A percentile compares a stretch with the other conserved stretches of the same genome.
These are phyloP conservation scores for Arachnopeziza araneosa DNA, from an alignment of 2,329 filamentous ascomycete species.

Conservation along the genomic window DNA sequence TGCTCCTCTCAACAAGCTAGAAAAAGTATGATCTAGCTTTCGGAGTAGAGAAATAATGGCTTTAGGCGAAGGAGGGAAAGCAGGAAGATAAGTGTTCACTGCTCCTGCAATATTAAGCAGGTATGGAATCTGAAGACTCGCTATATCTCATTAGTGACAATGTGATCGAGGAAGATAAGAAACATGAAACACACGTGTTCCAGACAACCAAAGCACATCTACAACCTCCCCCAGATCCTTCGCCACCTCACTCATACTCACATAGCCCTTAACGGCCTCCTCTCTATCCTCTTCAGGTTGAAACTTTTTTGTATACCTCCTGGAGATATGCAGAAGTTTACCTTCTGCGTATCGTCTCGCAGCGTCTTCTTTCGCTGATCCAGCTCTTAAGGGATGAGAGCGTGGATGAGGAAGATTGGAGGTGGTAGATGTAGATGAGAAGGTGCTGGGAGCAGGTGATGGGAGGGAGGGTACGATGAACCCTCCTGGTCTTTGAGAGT, in stretches of 20 bases:
- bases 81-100: conserved; percentile 63
- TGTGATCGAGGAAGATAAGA: background rate
- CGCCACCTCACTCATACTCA: conserved; percentile 52
- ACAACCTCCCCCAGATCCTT: conserved; percentile 69
- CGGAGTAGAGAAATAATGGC: conserved; percentile 64
- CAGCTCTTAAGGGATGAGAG: conserved; percentile 45
- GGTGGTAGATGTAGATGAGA: conserved; percentile 31
- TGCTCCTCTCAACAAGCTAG: conserved; percentile 63
- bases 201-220: conserved; percentile 80
- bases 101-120: conserved; percentile 72
- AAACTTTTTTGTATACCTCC: conserved; percentile 57
- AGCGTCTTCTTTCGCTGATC: conserved; percentile 55
- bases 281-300: conserved; percentile 39
- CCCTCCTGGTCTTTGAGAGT: conserved; percentile 35
- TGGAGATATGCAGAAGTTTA: conserved; percentile 46
- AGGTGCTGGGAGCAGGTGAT: conserved; percentile 49
- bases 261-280: conserved; percentile 57
- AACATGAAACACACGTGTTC: conserved; percentile 61
- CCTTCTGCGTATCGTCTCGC: conserved; percentile 53
- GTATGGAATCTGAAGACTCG: conserved; percentile 76
- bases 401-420: conserved; percentile 48
- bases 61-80: conserved; percentile 64
- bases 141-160: conserved; percentile 36
- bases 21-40: conserved; percentile 81
- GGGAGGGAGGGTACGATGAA: conserved; percentile 45